Evolutionary conservation across 768 basidiomycete species (phyloP).

Genomic region (Pleurotus sapidus): DNA sequence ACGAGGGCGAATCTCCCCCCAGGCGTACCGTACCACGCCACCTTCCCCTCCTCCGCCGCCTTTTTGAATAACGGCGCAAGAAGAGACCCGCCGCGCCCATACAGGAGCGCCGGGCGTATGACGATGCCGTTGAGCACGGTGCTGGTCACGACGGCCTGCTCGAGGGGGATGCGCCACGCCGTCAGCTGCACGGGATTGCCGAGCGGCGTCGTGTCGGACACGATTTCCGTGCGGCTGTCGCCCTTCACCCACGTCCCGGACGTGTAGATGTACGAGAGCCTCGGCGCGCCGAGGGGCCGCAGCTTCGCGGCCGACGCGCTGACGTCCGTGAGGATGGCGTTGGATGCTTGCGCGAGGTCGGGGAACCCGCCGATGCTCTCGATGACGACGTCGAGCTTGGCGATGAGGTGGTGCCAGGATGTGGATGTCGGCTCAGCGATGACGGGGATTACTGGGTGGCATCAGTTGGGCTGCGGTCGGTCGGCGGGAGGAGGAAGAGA

Average conservation of each 20-base stretch:
- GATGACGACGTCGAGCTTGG: constrained; percentile 31
- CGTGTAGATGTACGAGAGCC: constrained; percentile 42
- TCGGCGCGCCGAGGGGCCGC: constrained; percentile 28
- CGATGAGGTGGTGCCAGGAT: constrained; percentile 22
- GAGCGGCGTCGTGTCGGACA: constrained; percentile 31
- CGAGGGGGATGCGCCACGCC: constrained; percentile 29
- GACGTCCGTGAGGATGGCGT: constrained; percentile 19
- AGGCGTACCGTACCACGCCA: constrained; percentile 31
- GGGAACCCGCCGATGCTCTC: constrained; percentile 23
- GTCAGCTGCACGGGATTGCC: constrained; percentile 19
- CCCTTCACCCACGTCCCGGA: constrained; percentile 44
- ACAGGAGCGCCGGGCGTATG: constrained; percentile 39
- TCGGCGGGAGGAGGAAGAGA: no score
- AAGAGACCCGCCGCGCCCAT: constrained; percentile 37
- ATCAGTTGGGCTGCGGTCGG: background rate
- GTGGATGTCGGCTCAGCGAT: constrained; percentile 20
- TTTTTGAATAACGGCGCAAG: constrained; percentile 26
- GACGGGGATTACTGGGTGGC: constrained; percentile 29
- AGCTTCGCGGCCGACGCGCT: constrained; percentile 17
- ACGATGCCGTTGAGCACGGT: constrained; percentile 38
- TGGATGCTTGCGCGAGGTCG: constrained; percentile 12
- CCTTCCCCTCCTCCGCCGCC: constrained; percentile 24
- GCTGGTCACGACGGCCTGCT: constrained; percentile 26
- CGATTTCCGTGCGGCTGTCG: constrained; percentile 27
- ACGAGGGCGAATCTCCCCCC: constrained; percentile 28